Conservation (phyloP, 2,329 filamentous ascomycete species). For the Aquanectria penicillioides region DNA sequence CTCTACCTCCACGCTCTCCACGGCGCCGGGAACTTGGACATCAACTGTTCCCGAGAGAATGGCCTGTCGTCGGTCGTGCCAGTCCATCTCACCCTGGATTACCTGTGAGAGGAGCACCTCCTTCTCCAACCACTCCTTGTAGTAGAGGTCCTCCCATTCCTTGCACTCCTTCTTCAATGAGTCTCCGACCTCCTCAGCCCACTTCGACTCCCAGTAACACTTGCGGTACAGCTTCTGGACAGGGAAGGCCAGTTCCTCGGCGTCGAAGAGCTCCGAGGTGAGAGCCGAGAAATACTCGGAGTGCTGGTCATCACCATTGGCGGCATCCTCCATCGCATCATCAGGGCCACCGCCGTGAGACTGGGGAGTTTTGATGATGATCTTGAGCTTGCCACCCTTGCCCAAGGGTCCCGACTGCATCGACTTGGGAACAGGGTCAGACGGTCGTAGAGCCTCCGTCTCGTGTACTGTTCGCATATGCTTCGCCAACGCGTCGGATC, state of each 20-base stretch:
- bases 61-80: conserved; percentile 66
- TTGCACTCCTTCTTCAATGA: conserved; percentile 72
- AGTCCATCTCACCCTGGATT: conserved; percentile 72
- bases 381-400: conserved; percentile 67
- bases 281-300: conserved; percentile 67
- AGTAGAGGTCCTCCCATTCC: conserved; percentile 71
- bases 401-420: conserved; percentile 60
- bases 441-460: conserved; percentile 88
- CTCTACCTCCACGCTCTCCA: conserved; percentile 43
- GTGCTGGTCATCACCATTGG: conserved; percentile 64
- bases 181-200: conserved; percentile 75
- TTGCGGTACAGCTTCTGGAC: conserved; percentile 72
- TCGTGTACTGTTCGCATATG: conserved; percentile 99
- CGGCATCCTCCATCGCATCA: conserved; percentile 63
- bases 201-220: conserved; percentile 76
- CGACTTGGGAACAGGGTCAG: conserved; percentile 78
- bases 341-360: conserved; percentile 69
- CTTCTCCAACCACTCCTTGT: conserved; percentile 81
- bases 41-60: conserved; percentile 62
- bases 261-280: conserved; percentile 69
- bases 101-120: conserved; percentile 81
- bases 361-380: conserved; percentile 70
- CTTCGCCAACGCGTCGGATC: conserved; percentile 94
- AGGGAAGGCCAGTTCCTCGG: conserved; percentile 70
- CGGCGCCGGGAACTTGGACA: conserved; percentile 51